phyloP scores from a whole-genome alignment of 2,329 filamentous ascomycete species.

The Diaporthe vexans region DNA sequence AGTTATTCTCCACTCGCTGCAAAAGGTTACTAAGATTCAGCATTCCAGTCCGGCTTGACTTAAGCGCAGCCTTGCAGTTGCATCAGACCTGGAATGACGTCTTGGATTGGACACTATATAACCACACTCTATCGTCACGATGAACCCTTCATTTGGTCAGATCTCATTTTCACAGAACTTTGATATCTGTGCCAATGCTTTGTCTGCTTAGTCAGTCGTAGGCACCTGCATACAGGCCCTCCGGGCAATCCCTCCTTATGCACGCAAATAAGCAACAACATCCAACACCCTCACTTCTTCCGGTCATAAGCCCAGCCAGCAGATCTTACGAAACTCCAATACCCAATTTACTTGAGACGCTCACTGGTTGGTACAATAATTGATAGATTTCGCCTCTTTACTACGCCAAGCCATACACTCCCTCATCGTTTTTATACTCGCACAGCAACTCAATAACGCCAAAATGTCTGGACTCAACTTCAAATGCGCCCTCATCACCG shows the following conservation, averaged over 20 bases:
- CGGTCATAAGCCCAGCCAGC: no score
- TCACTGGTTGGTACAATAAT: not conserved
- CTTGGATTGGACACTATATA: conserved; percentile 6
- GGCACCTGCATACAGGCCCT: no score
- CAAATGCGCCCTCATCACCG: conserved; percentile 63
- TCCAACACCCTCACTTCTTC: no score
- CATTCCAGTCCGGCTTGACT: conserved; percentile 1
- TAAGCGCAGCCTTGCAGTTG: not conserved
- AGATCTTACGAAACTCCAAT: no score
- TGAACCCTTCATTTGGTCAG: not conserved
- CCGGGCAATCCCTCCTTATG: no score
- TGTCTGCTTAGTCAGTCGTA: no score
- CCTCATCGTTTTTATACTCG: no score
- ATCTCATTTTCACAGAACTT: not conserved
- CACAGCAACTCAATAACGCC: conserved; percentile 38
- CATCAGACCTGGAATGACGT: conserved; percentile 26
- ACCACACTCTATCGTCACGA: conserved; percentile 2
- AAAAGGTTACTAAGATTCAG: conserved; percentile 13
- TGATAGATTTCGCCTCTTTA: not conserved
- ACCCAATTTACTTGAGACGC: not conserved
- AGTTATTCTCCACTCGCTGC: not conserved
- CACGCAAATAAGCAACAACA: no score
- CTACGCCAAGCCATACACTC: not conserved
- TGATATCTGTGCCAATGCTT: no score
- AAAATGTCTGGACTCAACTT: conserved; percentile 49